Base-by-base conservation (phyloP, 768 basidiomycete species). In the Pleurotus pulmonarius region DNA sequence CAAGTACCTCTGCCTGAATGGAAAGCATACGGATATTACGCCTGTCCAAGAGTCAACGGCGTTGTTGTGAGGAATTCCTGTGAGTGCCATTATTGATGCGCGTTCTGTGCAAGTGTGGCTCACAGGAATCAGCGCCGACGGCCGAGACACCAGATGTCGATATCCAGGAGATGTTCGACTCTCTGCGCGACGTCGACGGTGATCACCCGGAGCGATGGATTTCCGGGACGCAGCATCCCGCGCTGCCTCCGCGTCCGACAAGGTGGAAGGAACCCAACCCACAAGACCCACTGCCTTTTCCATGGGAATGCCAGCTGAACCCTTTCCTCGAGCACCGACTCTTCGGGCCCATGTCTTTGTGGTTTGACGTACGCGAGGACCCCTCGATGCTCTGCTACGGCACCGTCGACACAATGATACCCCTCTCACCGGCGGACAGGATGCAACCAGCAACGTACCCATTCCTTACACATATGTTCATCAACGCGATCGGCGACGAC, bases 391-490 rank as follows among this genome's bases (percentile, higher is more conserved):
- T 71, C 39, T 63, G 68, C 43, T 70, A 70, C 37, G 72, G 71
- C 22, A 63, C 69, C 12, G 65, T 67, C 34, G 48, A 63, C 20
- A 60, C 61, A 5, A 56, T 66, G 5, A 67, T 75, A 45, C 70
- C 70, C 3, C 65, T 75, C 45, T 59, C 67, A 13, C 57, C 64
- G 1, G 63, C 70, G 3, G 79, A 81, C 59, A 62, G 68, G 46
- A 69, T 77, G n/a, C 83, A 87, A 64, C 83, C 85, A 0, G 86
- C 85, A n/a, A 85, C 86, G 6, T 78, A 69, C 63, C 86, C 86
- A 0, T 78, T 84, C 57, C 68, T 85, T 45, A 79, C 80, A 6
- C 74, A 78, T 56, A 76, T 88, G 76, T 75, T 74, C 60, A 78
- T 88, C 67, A 75, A 72, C 56, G 75, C 68, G 3, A 70, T 86